Conservation (phyloP, 306 rosid genomes). For the Pyrus communis region DNA sequence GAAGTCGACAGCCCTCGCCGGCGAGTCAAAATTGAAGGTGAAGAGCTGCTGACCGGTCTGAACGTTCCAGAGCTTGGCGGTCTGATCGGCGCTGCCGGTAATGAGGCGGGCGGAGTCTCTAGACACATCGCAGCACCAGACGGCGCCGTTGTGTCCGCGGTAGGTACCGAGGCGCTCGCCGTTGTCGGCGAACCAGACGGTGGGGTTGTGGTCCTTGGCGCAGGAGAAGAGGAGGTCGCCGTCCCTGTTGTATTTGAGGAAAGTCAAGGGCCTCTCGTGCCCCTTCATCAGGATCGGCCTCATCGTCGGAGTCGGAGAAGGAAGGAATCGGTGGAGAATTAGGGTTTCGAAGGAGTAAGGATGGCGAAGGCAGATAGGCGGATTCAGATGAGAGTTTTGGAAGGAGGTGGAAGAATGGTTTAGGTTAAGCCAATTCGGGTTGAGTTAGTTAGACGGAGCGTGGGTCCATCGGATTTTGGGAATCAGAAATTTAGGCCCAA, state of each 20-base stretch:
- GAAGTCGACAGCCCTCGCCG: conserved; percentile 65
- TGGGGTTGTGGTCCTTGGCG: conserved; percentile 81
- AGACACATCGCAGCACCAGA: conserved; percentile 93
- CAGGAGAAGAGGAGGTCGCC: conserved; percentile 90
- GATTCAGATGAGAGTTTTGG: background rate
- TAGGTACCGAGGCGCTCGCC: conserved; percentile 91
- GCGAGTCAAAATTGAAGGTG: conserved; percentile 65
- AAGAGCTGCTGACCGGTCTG: conserved; percentile 67
- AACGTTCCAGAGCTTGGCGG: conserved; percentile 75
- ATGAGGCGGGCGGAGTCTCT: conserved; percentile 63
- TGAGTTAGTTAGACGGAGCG: background rate
- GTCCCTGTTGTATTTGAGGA: conserved; percentile 77
- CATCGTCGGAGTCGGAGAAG: conserved; percentile 27
- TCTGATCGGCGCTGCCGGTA: conserved; percentile 83
- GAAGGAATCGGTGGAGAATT: background rate
- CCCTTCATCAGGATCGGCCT: conserved; percentile 98
- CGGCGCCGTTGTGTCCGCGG: conserved; percentile 91
- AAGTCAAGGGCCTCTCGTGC: conserved; percentile 91
- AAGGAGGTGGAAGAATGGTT: background rate
- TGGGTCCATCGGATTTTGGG: background rate
- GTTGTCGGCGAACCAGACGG: conserved; percentile 95
- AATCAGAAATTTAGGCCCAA: background rate
- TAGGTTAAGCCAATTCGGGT: background rate
- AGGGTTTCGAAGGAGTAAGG: background rate
- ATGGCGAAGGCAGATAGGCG: background rate